phyloP scores from a whole-genome alignment of 2,329 filamentous ascomycete genomes.

The Calonectria crousiana region DNA sequence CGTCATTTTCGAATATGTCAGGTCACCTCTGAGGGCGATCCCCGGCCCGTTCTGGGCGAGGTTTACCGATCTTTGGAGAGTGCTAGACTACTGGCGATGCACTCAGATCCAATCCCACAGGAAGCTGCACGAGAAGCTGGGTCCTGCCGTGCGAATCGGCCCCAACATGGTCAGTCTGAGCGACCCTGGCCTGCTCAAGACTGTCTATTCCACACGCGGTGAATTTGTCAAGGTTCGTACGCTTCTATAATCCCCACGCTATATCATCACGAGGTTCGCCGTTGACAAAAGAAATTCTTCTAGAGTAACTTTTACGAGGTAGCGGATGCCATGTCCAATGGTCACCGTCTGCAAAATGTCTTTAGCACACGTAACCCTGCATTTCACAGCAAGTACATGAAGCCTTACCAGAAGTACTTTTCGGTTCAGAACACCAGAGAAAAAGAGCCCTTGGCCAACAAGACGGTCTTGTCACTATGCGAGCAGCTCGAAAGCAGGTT shows the following conservation, averaged over 20 bases:
- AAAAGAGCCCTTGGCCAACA: constrained; percentile 7
- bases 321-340: constrained; percentile 9
- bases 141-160: constrained; percentile 12
- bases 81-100: constrained; percentile 10
- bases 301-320: constrained; percentile 14
- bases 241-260: neutral
- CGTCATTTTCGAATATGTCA: neutral
- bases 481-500: constrained; percentile 10
- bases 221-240: constrained; percentile 12
- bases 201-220: constrained; percentile 12
- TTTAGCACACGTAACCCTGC: constrained; percentile 10
- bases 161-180: constrained; percentile 21
- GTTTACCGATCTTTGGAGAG: constrained; percentile 10
- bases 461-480: neutral
- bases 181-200: constrained; percentile 10
- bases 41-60: constrained; percentile 6
- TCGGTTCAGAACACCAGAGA: neutral
- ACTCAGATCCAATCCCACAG: constrained; percentile 10
- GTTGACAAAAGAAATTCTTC: constrained; percentile 8
- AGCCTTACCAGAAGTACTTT: constrained; percentile 15
- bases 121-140: constrained; percentile 5
- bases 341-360: constrained; percentile 12
- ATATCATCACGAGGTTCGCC: neutral
- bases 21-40: constrained; percentile 4
- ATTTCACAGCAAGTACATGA: constrained; percentile 16